Evolutionary conservation across 805 yeast genomes (phyloP).

Genomic region (Candida takata): DNA sequence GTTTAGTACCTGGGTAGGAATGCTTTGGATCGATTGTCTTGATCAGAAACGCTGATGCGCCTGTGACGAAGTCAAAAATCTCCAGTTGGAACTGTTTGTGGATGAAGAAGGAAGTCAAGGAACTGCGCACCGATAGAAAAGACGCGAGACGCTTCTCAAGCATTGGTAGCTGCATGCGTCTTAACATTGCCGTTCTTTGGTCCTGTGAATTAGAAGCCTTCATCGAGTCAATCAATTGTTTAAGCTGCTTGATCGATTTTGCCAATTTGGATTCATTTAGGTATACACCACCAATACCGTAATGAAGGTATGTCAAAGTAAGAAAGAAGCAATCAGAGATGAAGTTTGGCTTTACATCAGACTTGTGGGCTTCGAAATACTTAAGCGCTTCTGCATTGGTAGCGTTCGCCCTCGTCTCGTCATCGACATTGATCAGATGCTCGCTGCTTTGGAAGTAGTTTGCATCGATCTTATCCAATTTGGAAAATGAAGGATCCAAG

Average conservation of each 20-base stretch:
- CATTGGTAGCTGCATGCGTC: slow-evolving; percentile 39
- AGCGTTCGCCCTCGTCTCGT: slow-evolving; percentile 79
- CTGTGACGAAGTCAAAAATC: slow-evolving; percentile 70
- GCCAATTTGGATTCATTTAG: slow-evolving; percentile 49
- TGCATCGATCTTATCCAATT: slow-evolving; percentile 70
- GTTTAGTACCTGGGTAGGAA: slow-evolving; percentile 43
- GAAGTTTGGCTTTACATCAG: slow-evolving; percentile 52
- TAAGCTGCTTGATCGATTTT: slow-evolving; percentile 41
- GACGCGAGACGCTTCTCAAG: slow-evolving; percentile 36
- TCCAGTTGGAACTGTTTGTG: slow-evolving; percentile 53
- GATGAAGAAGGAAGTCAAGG: slow-evolving; percentile 57
- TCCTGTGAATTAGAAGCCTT: slow-evolving; percentile 12
- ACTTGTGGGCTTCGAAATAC: slow-evolving; percentile 37
- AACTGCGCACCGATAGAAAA: slow-evolving; percentile 41
- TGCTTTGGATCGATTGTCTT: slow-evolving; percentile 70
- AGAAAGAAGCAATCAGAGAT: slow-evolving; percentile 87
- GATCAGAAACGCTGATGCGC: slow-evolving; percentile 65
- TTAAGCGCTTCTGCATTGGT: slow-evolving; percentile 64
- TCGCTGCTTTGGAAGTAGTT: slow-evolving; percentile 51
- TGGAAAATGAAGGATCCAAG: slow-evolving; percentile 54
- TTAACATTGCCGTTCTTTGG: slow-evolving; percentile 25
- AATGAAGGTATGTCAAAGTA: slow-evolving; percentile 72
- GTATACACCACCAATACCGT: slow-evolving; percentile 79
- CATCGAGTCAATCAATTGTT: slow-evolving; percentile 30
- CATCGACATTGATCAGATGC: slow-evolving; percentile 54